Conservation (phyloP, 805 yeast species). For the Lipomyces lipofer region DNA sequence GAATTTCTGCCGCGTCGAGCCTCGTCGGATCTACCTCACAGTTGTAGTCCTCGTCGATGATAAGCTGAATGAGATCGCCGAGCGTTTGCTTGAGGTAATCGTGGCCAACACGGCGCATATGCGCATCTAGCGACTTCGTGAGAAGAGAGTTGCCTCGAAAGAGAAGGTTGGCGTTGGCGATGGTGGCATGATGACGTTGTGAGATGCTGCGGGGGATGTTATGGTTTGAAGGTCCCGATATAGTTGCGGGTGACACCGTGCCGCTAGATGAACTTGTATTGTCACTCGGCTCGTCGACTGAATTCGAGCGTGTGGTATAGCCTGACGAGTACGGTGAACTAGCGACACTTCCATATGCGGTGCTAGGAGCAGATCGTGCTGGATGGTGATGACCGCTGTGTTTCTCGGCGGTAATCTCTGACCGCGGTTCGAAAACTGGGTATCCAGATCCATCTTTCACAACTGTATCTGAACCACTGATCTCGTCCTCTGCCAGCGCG, state of each 20-base stretch:
- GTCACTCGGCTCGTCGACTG: not conserved
- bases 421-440: no score
- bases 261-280: not conserved
- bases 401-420: not conserved
- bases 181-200: constrained; percentile 12
- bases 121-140: constrained; percentile 77
- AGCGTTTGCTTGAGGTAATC: constrained; percentile 73
- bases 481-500: constrained; percentile 66
- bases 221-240: constrained; percentile 7
- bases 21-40: constrained; percentile 83
- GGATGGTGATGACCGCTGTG: not conserved
- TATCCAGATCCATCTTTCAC: no score
- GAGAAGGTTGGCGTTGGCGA: constrained; percentile 51
- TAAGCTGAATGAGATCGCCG: constrained; percentile 62
- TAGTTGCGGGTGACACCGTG: constrained; percentile 22
- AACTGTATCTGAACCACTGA: constrained; percentile 37
- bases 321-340: not conserved
- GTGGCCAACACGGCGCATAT: constrained; percentile 73
- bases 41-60: constrained; percentile 52
- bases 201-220: not conserved
- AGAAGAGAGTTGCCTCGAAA: constrained; percentile 86
- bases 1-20: constrained; percentile 41
- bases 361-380: not conserved
- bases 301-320: not conserved
- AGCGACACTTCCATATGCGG: not conserved